These are phyloP conservation scores for Globisporangium barbulae DNA, from an alignment of 352 stramenopile species.

Conservation along the genomic window DNA sequence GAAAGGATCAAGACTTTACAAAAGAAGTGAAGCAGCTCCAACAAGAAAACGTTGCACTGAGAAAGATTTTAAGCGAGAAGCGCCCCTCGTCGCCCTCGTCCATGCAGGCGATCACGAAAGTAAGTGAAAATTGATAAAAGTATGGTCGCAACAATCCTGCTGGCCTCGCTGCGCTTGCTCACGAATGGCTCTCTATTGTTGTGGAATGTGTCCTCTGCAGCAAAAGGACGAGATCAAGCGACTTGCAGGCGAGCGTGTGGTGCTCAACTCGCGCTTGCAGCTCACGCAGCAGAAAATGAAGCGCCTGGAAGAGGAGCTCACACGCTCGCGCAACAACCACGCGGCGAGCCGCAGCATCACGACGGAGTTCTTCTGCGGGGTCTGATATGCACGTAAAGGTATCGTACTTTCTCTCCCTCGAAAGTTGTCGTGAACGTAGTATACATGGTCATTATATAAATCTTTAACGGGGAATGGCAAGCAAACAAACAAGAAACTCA, in stretches of 20 bases:
- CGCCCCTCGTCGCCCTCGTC: constrained; percentile 13
- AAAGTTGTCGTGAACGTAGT: not conserved
- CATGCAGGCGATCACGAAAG: constrained; percentile 20
- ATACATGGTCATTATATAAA: constrained; percentile 13
- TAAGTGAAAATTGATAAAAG: constrained; percentile 12
- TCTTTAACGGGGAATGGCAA: not conserved
- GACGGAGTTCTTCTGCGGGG: constrained; percentile 67
- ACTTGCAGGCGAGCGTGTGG: constrained; percentile 39
- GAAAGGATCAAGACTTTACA: constrained; percentile 23
- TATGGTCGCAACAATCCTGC: constrained; percentile 8
- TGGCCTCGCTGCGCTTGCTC: constrained; percentile 16
- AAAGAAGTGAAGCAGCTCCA: constrained; percentile 42
- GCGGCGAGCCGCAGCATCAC: constrained; percentile 45
- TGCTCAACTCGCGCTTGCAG: constrained; percentile 43
- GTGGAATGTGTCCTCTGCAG: constrained; percentile 20
- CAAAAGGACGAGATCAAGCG: constrained; percentile 57
- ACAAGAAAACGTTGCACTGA: constrained; percentile 26
- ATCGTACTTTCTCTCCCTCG: not conserved
- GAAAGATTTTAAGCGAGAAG: constrained; percentile 17
- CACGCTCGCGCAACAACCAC: constrained; percentile 39
- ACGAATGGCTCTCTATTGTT: constrained; percentile 22
- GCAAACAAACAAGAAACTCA: constrained; percentile 1
- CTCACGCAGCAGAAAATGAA: constrained; percentile 50
- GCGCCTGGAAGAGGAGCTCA: constrained; percentile 58
- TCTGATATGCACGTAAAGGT: constrained; percentile 25